These are phyloP conservation scores for Tulasnella sp. DNA, from an alignment of 768 basidiomycete species.

Conservation along the genomic window DNA sequence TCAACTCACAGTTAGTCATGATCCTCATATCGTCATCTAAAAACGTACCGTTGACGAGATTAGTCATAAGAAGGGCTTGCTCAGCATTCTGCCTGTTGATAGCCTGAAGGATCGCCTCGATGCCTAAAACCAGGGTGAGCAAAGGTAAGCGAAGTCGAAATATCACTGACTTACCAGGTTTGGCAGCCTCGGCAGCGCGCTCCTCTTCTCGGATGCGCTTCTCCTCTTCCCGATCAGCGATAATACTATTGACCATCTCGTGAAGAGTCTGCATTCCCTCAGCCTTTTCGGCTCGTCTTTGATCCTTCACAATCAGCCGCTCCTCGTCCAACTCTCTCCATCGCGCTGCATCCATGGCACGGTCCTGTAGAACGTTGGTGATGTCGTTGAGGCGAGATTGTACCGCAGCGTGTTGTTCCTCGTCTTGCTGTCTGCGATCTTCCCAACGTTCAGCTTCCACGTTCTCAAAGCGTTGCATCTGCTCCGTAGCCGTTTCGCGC, in stretches of 20 bases:
- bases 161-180: conserved; percentile 39
- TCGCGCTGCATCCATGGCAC: conserved; percentile 45
- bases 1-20: background rate
- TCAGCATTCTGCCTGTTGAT: conserved; percentile 49
- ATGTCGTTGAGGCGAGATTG: conserved; percentile 57
- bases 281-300: conserved; percentile 49
- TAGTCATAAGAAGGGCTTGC: conserved; percentile 44
- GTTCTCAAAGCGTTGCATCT: conserved; percentile 46
- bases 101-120: conserved; percentile 51
- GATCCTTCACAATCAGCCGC: conserved; percentile 53
- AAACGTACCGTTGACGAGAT: conserved; percentile 28
- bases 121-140: conserved; percentile 30
- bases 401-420: conserved; percentile 51
- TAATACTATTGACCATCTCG: conserved; percentile 43
- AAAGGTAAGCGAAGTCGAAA: background rate
- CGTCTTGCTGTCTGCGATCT: conserved; percentile 20
- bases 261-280: conserved; percentile 44
- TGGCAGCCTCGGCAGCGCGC: conserved; percentile 40
- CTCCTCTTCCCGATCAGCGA: conserved; percentile 45
- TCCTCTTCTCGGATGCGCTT: conserved; percentile 43
- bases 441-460: conserved; percentile 38
- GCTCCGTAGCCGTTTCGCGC: conserved; percentile 44
- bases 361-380: conserved; percentile 60
- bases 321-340: conserved; percentile 53
- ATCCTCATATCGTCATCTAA: background rate